A percentile compares a stretch with the other conserved stretches of the same genome.
phyloP scores from a whole-genome alignment of 2,329 filamentous ascomycete genomes.

The Penicillium palitans region DNA sequence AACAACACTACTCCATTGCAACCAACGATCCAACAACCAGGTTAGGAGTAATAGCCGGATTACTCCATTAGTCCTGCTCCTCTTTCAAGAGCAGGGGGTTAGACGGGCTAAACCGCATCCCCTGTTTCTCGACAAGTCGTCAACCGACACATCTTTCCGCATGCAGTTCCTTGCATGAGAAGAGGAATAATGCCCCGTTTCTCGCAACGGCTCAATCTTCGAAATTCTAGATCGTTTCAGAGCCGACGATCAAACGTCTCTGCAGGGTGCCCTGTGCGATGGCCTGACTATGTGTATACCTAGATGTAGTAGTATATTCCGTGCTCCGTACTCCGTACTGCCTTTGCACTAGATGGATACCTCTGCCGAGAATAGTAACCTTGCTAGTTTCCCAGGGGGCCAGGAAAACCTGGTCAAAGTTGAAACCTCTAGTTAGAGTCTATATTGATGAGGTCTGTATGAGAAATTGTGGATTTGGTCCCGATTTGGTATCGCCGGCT shows the following conservation, averaged over 20 bases:
- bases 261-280: conserved; percentile 20
- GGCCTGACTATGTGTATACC: neutral
- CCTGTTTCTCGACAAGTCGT: neutral
- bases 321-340: neutral
- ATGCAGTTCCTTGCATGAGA: conserved; percentile 2
- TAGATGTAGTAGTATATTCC: no score
- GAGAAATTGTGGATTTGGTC: neutral
- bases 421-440: conserved; percentile 20
- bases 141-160: neutral
- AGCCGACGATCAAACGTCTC: conserved; percentile 34
- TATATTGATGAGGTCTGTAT: conserved; percentile 5
- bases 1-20: neutral
- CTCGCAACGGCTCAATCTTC: conserved; percentile 10
- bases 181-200: conserved; percentile 5
- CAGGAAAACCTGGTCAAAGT: conserved; percentile 3
- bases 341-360: neutral
- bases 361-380: neutral
- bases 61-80: neutral
- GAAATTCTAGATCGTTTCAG: conserved; percentile 38
- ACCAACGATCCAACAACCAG: neutral
- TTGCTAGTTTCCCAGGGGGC: neutral
- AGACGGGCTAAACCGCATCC: neutral
- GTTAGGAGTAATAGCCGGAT: neutral
- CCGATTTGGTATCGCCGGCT: conserved; percentile 1
- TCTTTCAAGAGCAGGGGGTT: neutral